Percentiles rank a stretch among this genome's conserved stretches.
phyloP scores from a whole-genome alignment of 352 stramenopile species.

The Phytophthora pinifolia region DNA sequence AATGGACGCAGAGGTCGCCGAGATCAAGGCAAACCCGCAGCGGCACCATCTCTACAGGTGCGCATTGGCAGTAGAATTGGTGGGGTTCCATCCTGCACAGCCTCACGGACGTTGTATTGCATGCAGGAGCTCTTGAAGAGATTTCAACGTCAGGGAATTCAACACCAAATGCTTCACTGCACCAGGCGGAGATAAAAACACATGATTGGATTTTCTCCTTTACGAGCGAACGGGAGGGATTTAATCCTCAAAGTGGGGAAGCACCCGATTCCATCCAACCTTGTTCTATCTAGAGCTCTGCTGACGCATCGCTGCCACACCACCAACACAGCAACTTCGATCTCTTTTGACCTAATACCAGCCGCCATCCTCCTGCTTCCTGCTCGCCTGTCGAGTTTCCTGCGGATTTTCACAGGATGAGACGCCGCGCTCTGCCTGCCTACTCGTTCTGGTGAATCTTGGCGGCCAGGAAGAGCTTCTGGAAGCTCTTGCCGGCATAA shows the following conservation, averaged over 20 bases:
- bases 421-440: slow-evolving; percentile 16
- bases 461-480: slow-evolving; percentile 90
- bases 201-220: slow-evolving; percentile 33
- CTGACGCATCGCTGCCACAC: slow-evolving; percentile 18
- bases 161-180: background rate
- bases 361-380: slow-evolving; percentile 17
- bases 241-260: slow-evolving; percentile 32
- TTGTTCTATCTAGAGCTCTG: slow-evolving; percentile 34
- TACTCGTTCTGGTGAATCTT: slow-evolving; percentile 88
- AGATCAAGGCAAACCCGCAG: slow-evolving; percentile 61
- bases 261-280: slow-evolving; percentile 34
- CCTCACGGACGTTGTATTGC: no score
- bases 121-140: background rate
- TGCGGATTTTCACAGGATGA: slow-evolving; percentile 21
- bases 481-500: slow-evolving; percentile 89
- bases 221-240: slow-evolving; percentile 16
- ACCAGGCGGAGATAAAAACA: slow-evolving; percentile 18
- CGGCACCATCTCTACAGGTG: slow-evolving; percentile 73
- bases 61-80: slow-evolving; percentile 2
- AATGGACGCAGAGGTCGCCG: slow-evolving; percentile 49
- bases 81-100: background rate
- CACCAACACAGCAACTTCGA: slow-evolving; percentile 22
- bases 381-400: slow-evolving; percentile 14
- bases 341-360: slow-evolving; percentile 16
- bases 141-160: slow-evolving; percentile 8